Evolutionary conservation across 2,329 filamentous ascomycete genomes (phyloP).

Genomic region (Dactylellina parvicollis): DNA sequence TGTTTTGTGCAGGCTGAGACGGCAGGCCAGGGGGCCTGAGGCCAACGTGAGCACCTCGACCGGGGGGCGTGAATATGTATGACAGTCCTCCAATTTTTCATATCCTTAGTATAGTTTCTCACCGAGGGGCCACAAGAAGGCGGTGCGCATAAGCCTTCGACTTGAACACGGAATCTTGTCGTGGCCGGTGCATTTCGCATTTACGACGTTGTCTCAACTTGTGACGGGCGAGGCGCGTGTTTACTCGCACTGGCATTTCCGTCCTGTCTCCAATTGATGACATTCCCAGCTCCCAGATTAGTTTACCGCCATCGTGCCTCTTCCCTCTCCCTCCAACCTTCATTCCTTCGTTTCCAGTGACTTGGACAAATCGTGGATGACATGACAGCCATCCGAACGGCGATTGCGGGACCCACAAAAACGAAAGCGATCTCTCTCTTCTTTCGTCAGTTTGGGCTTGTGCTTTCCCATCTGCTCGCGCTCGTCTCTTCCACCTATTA

Average conservation of each 20-base stretch:
- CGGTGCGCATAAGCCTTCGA: conserved; percentile 3
- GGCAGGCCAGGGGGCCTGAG: conserved; percentile 32
- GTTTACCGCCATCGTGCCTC: not conserved
- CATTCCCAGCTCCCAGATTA: conserved; percentile 22
- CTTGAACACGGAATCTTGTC: no score
- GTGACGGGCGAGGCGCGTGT: no score
- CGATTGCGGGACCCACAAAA: conserved; percentile 16
- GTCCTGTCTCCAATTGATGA: conserved; percentile 7
- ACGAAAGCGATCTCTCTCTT: not conserved
- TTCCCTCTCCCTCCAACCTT: conserved; percentile 33
- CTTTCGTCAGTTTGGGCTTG: conserved; percentile 7
- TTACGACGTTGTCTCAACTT: no score
- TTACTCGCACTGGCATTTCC: no score
- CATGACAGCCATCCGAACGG: conserved; percentile 23
- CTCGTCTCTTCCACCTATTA: conserved; percentile 43
- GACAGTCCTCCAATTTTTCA: conserved; percentile 38
- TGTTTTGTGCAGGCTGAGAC: conserved; percentile 32
- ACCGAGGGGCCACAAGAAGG: no score
- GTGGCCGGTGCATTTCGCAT: no score
- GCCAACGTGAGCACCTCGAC: conserved; percentile 34
- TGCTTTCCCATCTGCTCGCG: conserved; percentile 17
- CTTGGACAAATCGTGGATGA: not conserved
- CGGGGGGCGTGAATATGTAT: not conserved
- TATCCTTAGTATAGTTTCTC: no score
- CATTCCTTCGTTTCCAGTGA: conserved; percentile 37